A percentile compares a stretch with the other conserved stretches of the same genome.
phyloP scores from a whole-genome alignment of 352 stramenopile genomes.

The Pythium monospermum region DNA sequence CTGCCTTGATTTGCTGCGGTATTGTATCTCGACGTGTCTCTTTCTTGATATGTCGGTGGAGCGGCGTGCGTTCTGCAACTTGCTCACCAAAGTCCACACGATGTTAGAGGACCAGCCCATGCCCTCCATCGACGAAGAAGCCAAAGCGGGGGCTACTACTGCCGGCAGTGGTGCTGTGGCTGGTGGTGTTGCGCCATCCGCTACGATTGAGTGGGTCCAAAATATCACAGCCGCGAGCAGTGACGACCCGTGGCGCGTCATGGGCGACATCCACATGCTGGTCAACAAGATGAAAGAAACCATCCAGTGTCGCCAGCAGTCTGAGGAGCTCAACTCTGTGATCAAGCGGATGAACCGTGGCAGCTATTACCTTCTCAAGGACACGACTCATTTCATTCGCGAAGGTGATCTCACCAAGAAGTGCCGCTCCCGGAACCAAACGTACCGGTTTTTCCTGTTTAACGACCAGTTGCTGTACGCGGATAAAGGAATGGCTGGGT shows the following conservation, averaged over 20 bases:
- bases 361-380: slow-evolving; percentile 86
- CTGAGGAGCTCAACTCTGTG: slow-evolving; percentile 81
- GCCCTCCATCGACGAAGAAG: slow-evolving; percentile 19
- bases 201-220: slow-evolving; percentile 36
- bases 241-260: slow-evolving; percentile 76
- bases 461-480: slow-evolving; percentile 84
- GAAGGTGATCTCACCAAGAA: slow-evolving; percentile 95
- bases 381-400: slow-evolving; percentile 92
- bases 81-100: slow-evolving; percentile 69
- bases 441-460: slow-evolving; percentile 87
- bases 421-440: slow-evolving; percentile 83
- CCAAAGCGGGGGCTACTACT: no score
- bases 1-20: slow-evolving; percentile 76
- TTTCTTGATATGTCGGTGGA: slow-evolving; percentile 77
- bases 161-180: no score
- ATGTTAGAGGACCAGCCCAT: slow-evolving; percentile 37
- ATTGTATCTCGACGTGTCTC: slow-evolving; percentile 78
- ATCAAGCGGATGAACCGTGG: slow-evolving; percentile 90
- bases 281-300: slow-evolving; percentile 88
- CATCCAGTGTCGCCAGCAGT: slow-evolving; percentile 78
- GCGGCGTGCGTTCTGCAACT: slow-evolving; percentile 68
- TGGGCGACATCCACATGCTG: slow-evolving; percentile 87
- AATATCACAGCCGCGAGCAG: slow-evolving; percentile 53
- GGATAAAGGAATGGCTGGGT: slow-evolving; percentile 71
- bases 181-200: background rate